Conservation (phyloP, 805 yeast genomes). For the Starmerella geochares region DNA sequence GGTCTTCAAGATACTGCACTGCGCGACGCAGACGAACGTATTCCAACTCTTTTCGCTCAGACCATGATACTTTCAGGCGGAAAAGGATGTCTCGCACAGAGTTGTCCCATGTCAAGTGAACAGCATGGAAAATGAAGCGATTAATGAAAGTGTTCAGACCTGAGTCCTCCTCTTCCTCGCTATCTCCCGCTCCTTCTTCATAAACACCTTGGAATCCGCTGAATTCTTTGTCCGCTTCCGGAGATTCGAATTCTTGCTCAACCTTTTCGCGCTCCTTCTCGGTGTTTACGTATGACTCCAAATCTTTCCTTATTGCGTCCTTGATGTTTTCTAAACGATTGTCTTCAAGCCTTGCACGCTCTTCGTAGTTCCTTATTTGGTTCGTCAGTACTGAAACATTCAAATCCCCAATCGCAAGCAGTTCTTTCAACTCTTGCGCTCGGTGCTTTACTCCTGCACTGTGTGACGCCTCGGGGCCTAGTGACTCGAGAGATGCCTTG, state of each 20-base stretch:
- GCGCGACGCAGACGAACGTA: conserved; percentile 42
- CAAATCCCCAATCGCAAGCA: conserved; percentile 10
- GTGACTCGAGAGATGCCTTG: conserved; percentile 30
- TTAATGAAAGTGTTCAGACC: conserved; percentile 42
- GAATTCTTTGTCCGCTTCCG: background rate
- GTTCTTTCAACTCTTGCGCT: conserved; percentile 5
- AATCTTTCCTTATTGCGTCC: background rate
- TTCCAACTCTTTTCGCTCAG: conserved; percentile 37
- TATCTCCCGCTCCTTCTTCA: background rate
- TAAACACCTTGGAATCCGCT: background rate
- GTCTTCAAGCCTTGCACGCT: conserved; percentile 17
- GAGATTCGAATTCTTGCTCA: background rate
- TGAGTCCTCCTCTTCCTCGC: background rate
- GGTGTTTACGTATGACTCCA: background rate
- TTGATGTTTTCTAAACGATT: conserved; percentile 9
- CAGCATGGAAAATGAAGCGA: conserved; percentile 60
- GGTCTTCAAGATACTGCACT: conserved; percentile 42
- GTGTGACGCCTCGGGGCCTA: conserved; percentile 18
- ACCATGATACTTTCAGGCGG: conserved; percentile 46
- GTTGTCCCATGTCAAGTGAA: conserved; percentile 73
- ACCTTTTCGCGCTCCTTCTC: background rate
- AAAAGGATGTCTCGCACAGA: conserved; percentile 51
- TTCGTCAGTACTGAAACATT: conserved; percentile 3
- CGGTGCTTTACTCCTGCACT: conserved; percentile 1
- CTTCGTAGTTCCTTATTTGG: conserved; percentile 17